These are phyloP conservation scores for Peronosclerospora sorghi DNA, from an alignment of 352 stramenopile genomes.

Conservation along the genomic window DNA sequence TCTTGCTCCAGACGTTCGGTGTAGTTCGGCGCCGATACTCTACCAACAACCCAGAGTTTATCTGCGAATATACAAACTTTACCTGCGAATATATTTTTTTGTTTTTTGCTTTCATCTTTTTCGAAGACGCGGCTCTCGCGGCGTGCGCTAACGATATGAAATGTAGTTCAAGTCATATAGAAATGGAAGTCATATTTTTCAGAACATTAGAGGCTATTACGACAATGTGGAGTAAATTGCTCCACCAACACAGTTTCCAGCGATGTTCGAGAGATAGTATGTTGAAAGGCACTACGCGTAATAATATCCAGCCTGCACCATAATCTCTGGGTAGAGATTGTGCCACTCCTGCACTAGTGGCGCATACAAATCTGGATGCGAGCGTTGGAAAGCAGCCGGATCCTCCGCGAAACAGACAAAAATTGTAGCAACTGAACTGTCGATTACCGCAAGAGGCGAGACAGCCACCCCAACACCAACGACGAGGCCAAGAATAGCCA, in stretches of 20 bases:
- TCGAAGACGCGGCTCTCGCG: conserved; percentile 10
- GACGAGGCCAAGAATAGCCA: conserved; percentile 81
- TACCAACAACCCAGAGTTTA: conserved; percentile 63
- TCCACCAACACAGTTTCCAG: too few species aligned
- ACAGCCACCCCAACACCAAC: conserved; percentile 81
- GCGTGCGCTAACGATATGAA: too few species aligned
- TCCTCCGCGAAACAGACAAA: conserved; percentile 96
- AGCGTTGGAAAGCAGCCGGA: conserved; percentile 62
- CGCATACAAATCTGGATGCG: conserved; percentile 75
- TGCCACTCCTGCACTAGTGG: conserved; percentile 80
- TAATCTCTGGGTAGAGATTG: conserved; percentile 81
- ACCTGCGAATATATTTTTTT: conserved; percentile 10
- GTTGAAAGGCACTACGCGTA: conserved; percentile 23
- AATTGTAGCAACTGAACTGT: conserved; percentile 91
- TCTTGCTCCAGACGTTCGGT: conserved; percentile 63
- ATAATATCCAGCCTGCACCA: conserved; percentile 82
- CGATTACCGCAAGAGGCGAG: conserved; percentile 87
- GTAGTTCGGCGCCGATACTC: conserved; percentile 65
- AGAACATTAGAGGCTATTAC: background rate
- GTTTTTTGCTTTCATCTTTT: conserved; percentile 4
- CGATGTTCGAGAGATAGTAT: too few species aligned
- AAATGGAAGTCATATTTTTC: too few species aligned
- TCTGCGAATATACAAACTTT: conserved; percentile 37
- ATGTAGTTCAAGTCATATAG: too few species aligned
- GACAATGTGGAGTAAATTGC: conserved; percentile 1